Percentiles rank a stretch among this genome's conserved stretches.
Conservation (phyloP, 169 alveolate genomes). For the Plasmodium gallinaceum region DNA sequence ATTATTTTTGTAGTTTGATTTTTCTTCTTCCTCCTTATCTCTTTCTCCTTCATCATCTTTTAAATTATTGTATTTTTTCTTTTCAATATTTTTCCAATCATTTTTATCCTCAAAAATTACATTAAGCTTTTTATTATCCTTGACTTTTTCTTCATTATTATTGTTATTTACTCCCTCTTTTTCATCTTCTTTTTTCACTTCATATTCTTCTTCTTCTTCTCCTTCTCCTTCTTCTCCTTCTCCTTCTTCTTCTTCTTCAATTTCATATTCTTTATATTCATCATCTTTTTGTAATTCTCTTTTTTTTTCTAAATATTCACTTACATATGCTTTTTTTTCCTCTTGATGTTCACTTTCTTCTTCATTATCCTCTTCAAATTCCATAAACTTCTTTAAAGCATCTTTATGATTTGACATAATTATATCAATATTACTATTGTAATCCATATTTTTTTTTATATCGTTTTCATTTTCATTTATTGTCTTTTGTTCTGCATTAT, state of each 20-base stretch:
- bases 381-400: constrained; percentile 47
- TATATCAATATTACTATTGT: constrained; percentile 54
- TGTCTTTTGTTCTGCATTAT: background rate
- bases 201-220: background rate
- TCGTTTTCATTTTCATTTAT: background rate
- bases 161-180: background rate
- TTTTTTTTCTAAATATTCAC: background rate
- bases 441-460: background rate
- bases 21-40: background rate
- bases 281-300: background rate
- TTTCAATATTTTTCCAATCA: background rate
- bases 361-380: constrained; percentile 36
- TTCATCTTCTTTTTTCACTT: background rate
- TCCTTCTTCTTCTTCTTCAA: background rate
- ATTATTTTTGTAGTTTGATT: background rate
- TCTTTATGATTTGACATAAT: constrained; percentile 68
- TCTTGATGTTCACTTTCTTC: background rate
- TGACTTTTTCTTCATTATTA: background rate
- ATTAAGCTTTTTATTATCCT: background rate
- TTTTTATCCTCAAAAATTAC: background rate
- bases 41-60: background rate
- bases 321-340: background rate
- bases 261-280: background rate
- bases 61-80: background rate
- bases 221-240: background rate